A percentile compares a stretch with the other conserved stretches of the same genome.
phyloP scores from a whole-genome alignment of 148 eudicot species.

The Dianthus caryophyllus region DNA sequence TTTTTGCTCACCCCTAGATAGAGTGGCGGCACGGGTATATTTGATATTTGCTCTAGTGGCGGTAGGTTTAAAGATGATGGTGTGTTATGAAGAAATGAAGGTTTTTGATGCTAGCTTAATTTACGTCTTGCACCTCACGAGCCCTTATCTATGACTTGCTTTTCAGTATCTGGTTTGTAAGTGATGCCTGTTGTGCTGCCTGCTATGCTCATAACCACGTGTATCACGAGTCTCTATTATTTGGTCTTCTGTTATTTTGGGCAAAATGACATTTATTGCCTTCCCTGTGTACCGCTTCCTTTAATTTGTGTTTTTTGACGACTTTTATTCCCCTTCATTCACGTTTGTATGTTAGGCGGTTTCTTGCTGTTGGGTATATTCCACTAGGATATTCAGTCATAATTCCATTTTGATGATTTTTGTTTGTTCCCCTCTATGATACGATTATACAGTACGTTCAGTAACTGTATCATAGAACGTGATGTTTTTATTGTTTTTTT shows the following conservation, averaged over 20 bases:
- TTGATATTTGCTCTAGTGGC: background rate
- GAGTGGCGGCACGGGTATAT: background rate
- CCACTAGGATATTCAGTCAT: background rate
- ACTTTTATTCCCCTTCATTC: background rate
- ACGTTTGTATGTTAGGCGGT: background rate
- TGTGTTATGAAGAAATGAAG: background rate
- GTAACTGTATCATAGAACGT: conserved; percentile 1
- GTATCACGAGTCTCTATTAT: background rate
- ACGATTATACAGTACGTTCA: no score
- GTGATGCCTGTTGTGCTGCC: conserved; percentile 3
- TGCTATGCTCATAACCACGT: background rate
- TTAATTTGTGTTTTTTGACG: background rate
- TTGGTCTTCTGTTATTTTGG: background rate
- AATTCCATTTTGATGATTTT: background rate
- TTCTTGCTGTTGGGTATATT: background rate
- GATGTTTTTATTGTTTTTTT: background rate
- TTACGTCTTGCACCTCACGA: background rate
- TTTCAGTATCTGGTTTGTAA: background rate
- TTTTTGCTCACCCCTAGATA: no score
- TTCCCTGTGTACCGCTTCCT: background rate
- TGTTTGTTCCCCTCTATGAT: background rate
- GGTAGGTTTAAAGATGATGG: background rate
- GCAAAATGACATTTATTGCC: background rate
- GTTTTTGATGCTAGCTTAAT: background rate
- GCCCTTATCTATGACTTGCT: background rate